A percentile compares a stretch with the other conserved stretches of the same genome.
phyloP scores from a whole-genome alignment of 306 rosid genomes.

The Biancaea sappan region DNA sequence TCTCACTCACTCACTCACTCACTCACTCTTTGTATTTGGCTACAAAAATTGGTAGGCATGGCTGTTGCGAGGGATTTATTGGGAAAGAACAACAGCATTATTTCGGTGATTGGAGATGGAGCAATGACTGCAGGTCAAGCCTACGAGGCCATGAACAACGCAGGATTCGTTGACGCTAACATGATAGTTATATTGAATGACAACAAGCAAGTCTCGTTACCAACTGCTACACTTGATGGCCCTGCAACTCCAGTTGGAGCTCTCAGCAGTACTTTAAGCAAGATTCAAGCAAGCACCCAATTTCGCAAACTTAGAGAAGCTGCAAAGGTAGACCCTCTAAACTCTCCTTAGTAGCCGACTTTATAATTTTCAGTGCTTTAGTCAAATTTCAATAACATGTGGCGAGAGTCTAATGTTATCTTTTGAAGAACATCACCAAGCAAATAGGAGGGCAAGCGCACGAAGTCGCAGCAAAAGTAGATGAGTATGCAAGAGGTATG shows the following conservation, averaged over 20 bases:
- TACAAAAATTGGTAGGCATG: constrained; percentile 64
- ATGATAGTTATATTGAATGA: constrained; percentile 85
- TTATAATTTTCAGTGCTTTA: background rate
- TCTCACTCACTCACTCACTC: too few species aligned
- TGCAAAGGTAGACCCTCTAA: constrained; percentile 64
- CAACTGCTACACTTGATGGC: constrained; percentile 94
- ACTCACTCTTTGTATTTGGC: background rate
- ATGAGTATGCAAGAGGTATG: constrained; percentile 84
- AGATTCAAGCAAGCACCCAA: constrained; percentile 81
- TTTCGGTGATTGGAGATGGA: constrained; percentile 95
- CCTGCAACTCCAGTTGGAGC: constrained; percentile 96
- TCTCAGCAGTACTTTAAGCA: constrained; percentile 69
- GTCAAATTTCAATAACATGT: background rate
- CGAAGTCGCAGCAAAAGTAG: constrained; percentile 86
- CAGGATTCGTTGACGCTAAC: constrained; percentile 82
- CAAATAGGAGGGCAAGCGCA: constrained; percentile 76
- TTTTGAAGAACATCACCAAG: constrained; percentile 62
- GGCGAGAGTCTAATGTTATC: constrained; percentile 32
- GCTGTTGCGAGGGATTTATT: constrained; percentile 89
- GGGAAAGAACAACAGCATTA: constrained; percentile 70
- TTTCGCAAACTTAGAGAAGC: constrained; percentile 83
- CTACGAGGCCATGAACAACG: constrained; percentile 95
- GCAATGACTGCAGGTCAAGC: constrained; percentile 99
- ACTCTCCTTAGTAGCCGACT: background rate
- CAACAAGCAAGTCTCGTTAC: constrained; percentile 94